Base-by-base conservation (phyloP, 2,329 filamentous ascomycete species). In the Fusarium acutatum region DNA sequence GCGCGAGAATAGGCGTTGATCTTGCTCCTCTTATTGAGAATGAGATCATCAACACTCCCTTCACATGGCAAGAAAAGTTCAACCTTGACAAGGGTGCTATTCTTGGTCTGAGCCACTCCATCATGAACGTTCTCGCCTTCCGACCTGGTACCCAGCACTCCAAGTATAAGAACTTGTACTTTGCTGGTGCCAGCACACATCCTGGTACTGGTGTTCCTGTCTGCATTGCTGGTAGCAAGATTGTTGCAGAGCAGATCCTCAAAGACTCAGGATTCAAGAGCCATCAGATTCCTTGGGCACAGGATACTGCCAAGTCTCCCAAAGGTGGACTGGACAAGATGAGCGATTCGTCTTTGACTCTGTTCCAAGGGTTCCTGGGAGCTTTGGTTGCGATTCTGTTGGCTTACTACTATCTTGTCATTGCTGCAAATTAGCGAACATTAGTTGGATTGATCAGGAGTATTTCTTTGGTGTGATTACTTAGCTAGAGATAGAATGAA, bases 161-260 rank as follows among this genome's bases (percentile, higher is more conserved):
- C 9, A 84, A 83, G 10, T 82, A 91, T 24, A 73, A 82, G 18
- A 83, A 84, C 6, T 80, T 91, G 30, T 94, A 93, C 78, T 94
- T 94, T 77, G 93, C 94, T 0, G 92, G 92, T 38, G 92, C 92
- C 3, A 92, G 89, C 77, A 93, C 92, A 26, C 92, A 95, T 82
- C 92, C 93, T 0, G 93, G 93, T 4, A 94, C 92, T 0, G 92
- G 92, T 1, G 92, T 94, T 26, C 93, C 93, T 7, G 93, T 94
- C 63, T 90, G 91, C 32, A 82, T 94, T 15, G 92, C 92, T 0
- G 92, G 92, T 0, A 89, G 90, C 14, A 92, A 90, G 79, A 86
- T 94, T 64, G 85, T 84, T 17, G 75, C 82, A 2, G 84, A 86
- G 74, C 83, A 86, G 79, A 82, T 86, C 24, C 75, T 86, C 3